Percentiles rank a stretch among this genome's conserved stretches.
Evolutionary conservation across 495 filamentous ascomycete genomes (phyloP).

Genomic region (Annulohypoxylon bovei): DNA sequence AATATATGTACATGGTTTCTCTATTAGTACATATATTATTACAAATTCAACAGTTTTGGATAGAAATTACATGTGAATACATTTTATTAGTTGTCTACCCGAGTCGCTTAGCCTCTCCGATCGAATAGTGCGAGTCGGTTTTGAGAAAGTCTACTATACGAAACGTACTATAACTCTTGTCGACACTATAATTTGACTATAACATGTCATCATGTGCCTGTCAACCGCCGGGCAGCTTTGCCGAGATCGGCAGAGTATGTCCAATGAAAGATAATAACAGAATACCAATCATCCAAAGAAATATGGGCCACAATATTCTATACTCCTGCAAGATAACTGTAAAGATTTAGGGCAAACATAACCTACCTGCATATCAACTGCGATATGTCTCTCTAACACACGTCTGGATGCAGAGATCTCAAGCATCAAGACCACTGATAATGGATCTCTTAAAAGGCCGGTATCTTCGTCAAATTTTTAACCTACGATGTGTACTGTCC

Average conservation of each 20-base stretch:
- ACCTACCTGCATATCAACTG: constrained; percentile 4
- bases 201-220: constrained; percentile 11
- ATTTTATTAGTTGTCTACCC: background rate
- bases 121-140: background rate
- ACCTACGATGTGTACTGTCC: background rate
- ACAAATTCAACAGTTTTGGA: background rate
- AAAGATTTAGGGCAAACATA: constrained; percentile 21
- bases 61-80: constrained; percentile 2
- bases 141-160: background rate
- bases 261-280: constrained; percentile 10
- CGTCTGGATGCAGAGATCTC: constrained; percentile 1
- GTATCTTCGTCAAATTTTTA: background rate
- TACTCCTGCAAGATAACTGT: constrained; percentile 21
- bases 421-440: constrained; percentile 5
- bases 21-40: constrained; percentile 28
- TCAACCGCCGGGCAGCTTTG: constrained; percentile 11
- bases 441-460: background rate
- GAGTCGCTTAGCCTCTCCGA: background rate
- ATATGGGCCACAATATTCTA: constrained; percentile 14
- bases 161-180: background rate
- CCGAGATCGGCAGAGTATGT: constrained; percentile 26
- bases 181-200: constrained; percentile 7
- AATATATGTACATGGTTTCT: constrained; percentile 8
- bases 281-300: constrained; percentile 22
- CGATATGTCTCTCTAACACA: constrained; percentile 7